Evolutionary conservation across 2,329 filamentous ascomycete species (phyloP).

Genomic region (Dothideomycetes sp.): DNA sequence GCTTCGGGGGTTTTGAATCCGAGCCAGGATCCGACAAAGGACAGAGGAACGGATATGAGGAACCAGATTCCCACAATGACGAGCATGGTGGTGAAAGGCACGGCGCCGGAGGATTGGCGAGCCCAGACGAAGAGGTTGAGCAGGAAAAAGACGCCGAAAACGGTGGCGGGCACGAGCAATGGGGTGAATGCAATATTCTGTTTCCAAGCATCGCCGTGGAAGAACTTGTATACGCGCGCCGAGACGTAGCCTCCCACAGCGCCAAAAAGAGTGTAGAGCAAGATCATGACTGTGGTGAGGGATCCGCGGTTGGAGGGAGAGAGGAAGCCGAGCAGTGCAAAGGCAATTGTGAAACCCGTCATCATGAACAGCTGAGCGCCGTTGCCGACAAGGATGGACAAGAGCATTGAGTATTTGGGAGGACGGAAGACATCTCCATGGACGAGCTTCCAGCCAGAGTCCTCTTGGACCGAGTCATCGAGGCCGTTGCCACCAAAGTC

Average conservation of each 20-base stretch:
- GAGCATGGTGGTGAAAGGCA: conserved; percentile 95
- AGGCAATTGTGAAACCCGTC: conserved; percentile 87
- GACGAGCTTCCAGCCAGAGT: conserved; percentile 97
- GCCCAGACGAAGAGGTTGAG: conserved; percentile 96
- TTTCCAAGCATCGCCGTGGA: conserved; percentile 90
- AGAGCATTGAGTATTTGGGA: conserved; percentile 69
- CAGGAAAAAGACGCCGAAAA: conserved; percentile 84
- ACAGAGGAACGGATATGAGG: conserved; percentile 85
- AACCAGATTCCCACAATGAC: conserved; percentile 94
- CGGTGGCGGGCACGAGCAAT: conserved; percentile 71
- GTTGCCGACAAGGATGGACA: conserved; percentile 84
- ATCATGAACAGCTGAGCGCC: conserved; percentile 96
- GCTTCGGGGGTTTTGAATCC: conserved; percentile 67
- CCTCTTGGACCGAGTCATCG: conserved; percentile 91
- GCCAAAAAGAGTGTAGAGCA: conserved; percentile 87
- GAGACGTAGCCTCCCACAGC: conserved; percentile 89
- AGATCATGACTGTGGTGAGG: conserved; percentile 82
- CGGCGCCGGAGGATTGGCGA: conserved; percentile 81
- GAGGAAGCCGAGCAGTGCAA: conserved; percentile 87
- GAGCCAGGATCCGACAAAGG: conserved; percentile 82
- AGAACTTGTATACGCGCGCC: conserved; percentile 85
- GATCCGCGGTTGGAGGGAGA: conserved; percentile 94
- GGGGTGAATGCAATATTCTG: conserved; percentile 84
- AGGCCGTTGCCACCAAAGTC: conserved; percentile 69
- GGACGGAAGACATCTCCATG: conserved; percentile 95